Conservation (phyloP, 805 yeast genomes). For the Kodamaea hsintzibuensis region DNA sequence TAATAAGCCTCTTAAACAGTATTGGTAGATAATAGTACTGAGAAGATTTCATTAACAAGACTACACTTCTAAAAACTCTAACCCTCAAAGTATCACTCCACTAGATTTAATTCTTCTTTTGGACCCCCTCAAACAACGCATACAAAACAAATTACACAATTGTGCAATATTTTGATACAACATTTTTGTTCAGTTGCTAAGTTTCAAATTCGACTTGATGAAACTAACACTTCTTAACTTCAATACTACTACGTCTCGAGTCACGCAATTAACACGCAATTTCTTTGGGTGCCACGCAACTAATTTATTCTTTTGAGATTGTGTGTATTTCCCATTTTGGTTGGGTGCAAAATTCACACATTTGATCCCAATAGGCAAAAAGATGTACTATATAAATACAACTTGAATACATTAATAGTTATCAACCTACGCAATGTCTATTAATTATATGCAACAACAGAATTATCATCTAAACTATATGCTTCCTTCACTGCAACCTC, state of each 20-base stretch:
- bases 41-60: too few species aligned
- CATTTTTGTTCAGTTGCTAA: neutral
- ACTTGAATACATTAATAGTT: too few species aligned
- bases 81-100: too few species aligned
- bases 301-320: neutral
- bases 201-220: neutral
- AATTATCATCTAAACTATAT: neutral
- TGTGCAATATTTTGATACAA: neutral
- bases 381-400: neutral
- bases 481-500: neutral
- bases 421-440: neutral
- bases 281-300: neutral
- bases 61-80: too few species aligned
- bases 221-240: neutral
- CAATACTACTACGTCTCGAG: neutral
- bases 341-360: conserved; percentile 3
- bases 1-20: too few species aligned
- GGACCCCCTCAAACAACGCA: neutral
- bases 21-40: too few species aligned
- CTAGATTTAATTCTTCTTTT: too few species aligned
- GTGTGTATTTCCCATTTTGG: neutral
- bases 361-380: neutral
- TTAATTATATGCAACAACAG: neutral
- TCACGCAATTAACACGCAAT: neutral
- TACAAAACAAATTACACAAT: neutral